These are phyloP conservation scores for Suillus placidus DNA, from an alignment of 768 basidiomycete species.

Conservation along the genomic window DNA sequence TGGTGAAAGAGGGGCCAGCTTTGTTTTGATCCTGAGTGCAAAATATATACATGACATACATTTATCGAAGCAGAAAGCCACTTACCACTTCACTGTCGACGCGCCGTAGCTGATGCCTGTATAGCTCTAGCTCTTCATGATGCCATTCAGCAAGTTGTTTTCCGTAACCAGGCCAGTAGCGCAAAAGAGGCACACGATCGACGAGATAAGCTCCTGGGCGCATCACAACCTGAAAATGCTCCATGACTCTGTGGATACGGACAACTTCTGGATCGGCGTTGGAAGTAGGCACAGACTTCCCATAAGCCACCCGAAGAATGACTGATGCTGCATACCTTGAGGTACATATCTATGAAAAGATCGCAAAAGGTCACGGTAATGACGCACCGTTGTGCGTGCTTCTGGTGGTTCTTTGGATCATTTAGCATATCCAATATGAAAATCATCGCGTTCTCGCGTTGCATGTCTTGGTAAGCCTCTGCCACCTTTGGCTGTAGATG, in stretches of 20 bases:
- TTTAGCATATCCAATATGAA: slow-evolving; percentile 22
- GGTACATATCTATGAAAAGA: background rate
- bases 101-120: background rate
- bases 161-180: background rate
- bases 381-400: slow-evolving; percentile 19
- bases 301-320: slow-evolving; percentile 1
- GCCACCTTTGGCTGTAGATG: background rate
- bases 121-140: background rate
- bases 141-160: background rate
- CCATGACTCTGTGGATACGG: background rate
- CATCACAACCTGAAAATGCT: background rate
- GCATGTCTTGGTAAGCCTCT: background rate
- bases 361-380: background rate
- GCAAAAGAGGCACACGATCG: background rate
- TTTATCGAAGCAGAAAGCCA: background rate
- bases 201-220: slow-evolving; percentile 1
- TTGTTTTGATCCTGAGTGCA: background rate
- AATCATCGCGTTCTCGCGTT: background rate
- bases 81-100: background rate
- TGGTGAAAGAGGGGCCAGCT: background rate
- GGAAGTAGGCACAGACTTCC: background rate
- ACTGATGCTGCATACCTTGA: background rate
- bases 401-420: slow-evolving; percentile 16
- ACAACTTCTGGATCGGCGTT: background rate
- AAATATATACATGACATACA: background rate